Conservation (phyloP, 169 alveolate species). For the Eimeria sp. region DNA sequence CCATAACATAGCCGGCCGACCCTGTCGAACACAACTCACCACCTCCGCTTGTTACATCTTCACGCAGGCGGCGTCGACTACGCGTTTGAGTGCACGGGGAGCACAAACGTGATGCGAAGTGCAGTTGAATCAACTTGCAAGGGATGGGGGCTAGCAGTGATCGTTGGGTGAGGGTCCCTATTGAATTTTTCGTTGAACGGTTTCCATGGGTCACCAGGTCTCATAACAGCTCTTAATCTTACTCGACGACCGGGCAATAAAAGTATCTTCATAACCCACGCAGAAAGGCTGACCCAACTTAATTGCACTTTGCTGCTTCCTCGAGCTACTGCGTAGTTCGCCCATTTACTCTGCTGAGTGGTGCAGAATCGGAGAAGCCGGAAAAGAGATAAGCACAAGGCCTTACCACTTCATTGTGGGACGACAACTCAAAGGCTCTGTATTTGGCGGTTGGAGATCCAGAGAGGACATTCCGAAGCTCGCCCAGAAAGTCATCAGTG, state of each 20-base stretch:
- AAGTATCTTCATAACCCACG: background rate
- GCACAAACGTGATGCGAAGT: slow-evolving; percentile 90
- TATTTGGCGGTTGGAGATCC: slow-evolving; percentile 93
- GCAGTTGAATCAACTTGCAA: slow-evolving; percentile 89
- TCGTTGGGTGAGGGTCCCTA: slow-evolving; percentile 88
- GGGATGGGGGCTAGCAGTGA: slow-evolving; percentile 91
- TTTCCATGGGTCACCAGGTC: background rate
- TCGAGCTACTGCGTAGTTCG: no score
- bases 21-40: background rate
- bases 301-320: no score
- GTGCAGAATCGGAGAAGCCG: slow-evolving; percentile 71
- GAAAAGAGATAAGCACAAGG: slow-evolving; percentile 92
- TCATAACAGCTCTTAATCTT: no score
- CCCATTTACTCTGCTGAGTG: background rate
- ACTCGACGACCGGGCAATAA: no score
- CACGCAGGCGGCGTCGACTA: slow-evolving; percentile 91
- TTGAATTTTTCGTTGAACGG: background rate
- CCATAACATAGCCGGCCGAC: no score
- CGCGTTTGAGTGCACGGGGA: slow-evolving; percentile 94
- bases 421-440: slow-evolving; percentile 93
- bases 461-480: slow-evolving; percentile 91
- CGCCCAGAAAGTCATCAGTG: slow-evolving; percentile 87
- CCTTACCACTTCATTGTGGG: slow-evolving; percentile 94
- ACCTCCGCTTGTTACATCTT: background rate
- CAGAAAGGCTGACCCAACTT: background rate